Base-by-base conservation (phyloP, 2,329 filamentous ascomycete species). In the Ophiostoma triangulosporum region DNA sequence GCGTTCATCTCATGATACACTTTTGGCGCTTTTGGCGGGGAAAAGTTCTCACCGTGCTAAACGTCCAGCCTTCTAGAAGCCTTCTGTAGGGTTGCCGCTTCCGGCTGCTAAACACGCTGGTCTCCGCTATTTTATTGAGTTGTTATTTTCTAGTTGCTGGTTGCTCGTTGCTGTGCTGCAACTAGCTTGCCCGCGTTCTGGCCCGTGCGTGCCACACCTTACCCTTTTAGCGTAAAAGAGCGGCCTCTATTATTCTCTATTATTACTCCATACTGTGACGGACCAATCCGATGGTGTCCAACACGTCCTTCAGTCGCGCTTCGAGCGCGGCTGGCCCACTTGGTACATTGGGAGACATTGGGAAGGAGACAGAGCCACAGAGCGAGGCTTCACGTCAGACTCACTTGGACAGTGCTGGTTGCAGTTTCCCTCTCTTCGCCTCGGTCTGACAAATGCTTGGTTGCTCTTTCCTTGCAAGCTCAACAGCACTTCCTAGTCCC, bases 211-310 rank as follows among this genome's bases (percentile, higher is more conserved):
- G 22, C 35, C 52, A 52, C 26, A 54, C 56, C 55, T 59, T 57
- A 59, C 59, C 59, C 31, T 24, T 32, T 31, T 54, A 58, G 54
- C n/a, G n/a, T n/a, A n/a, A n/a, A n/a, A n/a, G n/a, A n/a, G n/a
- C 54, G 56, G 57, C 52, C 48, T 56, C 27, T 59, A 57, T 58
- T 59, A 56, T 60, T 60, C 57, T 58, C 58, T 58, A 59, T 20
- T 59, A 59, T 58, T 59, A 57, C 60, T 60, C 56, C 59, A 59
- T 57, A 59, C 15, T 43, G 24, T 55, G 56, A 51, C 54, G 54
- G 57, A 55, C 58, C 57, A 60, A 59, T 60, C 56, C 58, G 53
- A 50, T 33, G 53, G 54, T 53, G 55, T 51, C 52, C 51, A 46
- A 57, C 35, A 59, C 58, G 56, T 52, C 56, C 53, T 51, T 29